These are phyloP conservation scores for Zygotorulaspora sp. DNA, from an alignment of 805 yeast genomes.

Conservation along the genomic window DNA sequence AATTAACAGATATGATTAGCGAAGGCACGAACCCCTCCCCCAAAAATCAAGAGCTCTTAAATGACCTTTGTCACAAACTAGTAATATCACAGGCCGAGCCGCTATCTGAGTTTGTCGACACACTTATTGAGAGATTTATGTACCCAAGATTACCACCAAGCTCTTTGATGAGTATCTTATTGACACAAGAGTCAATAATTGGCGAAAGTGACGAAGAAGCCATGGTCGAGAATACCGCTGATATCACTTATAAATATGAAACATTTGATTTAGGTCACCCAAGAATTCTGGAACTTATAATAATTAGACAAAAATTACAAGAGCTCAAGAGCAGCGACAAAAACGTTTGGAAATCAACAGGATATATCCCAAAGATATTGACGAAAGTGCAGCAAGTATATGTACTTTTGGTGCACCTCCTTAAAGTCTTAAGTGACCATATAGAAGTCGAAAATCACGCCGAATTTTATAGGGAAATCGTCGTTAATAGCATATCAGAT, in stretches of 20 bases:
- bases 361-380: conserved; percentile 7
- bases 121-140: conserved; percentile 27
- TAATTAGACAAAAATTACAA: conserved; percentile 18
- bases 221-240: neutral
- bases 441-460: conserved; percentile 18
- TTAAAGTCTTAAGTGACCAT: conserved; percentile 20
- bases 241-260: conserved; percentile 2
- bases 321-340: conserved; percentile 8
- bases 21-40: conserved; percentile 10
- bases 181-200: conserved; percentile 1
- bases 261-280: conserved; percentile 25
- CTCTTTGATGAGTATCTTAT: conserved; percentile 2
- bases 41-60: conserved; percentile 11
- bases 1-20: conserved; percentile 9
- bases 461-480: conserved; percentile 16
- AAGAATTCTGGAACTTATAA: conserved; percentile 22
- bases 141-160: conserved; percentile 20
- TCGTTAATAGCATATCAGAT: conserved; percentile 18
- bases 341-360: conserved; percentile 3
- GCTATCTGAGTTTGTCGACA: conserved; percentile 26
- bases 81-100: conserved; percentile 23
- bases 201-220: neutral
- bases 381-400: conserved; percentile 17
- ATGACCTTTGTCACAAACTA: conserved; percentile 15
- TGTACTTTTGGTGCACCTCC: conserved; percentile 14